Conservation (phyloP, 2,329 filamentous ascomycete species). For the Penicillium expansum region DNA sequence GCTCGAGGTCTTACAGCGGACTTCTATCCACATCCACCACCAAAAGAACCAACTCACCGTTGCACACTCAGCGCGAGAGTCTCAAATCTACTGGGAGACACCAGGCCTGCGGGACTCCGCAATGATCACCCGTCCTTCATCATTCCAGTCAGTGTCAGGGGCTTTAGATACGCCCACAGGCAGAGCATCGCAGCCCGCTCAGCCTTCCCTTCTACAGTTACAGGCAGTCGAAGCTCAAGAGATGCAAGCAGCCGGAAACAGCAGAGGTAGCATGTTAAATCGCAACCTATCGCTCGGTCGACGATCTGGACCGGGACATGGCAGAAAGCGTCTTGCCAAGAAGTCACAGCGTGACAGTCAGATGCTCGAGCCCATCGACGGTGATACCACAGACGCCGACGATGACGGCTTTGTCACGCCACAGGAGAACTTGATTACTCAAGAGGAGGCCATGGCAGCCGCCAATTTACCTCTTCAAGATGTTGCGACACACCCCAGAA, state of each 20-base stretch:
- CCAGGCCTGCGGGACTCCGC: slow-evolving; percentile 6
- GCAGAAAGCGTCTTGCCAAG: slow-evolving; percentile 14
- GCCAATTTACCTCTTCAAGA: slow-evolving; percentile 5
- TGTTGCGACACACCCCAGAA: background rate
- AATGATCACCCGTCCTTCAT: slow-evolving; percentile 1
- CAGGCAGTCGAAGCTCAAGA: slow-evolving; percentile 6
- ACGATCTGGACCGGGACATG: slow-evolving; percentile 16
- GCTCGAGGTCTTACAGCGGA: slow-evolving; percentile 61
- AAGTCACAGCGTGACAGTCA: slow-evolving; percentile 10
- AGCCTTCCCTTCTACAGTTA: slow-evolving; percentile 11
- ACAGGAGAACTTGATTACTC: background rate
- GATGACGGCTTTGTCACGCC: slow-evolving; percentile 28
- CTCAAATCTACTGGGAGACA: slow-evolving; percentile 19
- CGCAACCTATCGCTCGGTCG: slow-evolving; percentile 17
- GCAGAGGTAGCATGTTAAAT: slow-evolving; percentile 3
- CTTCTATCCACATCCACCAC: slow-evolving; percentile 57
- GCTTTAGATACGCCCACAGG: slow-evolving; percentile 1
- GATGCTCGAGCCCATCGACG: slow-evolving; percentile 13
- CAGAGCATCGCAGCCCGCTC: background rate
- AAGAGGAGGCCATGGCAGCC: slow-evolving; percentile 3
- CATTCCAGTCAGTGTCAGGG: background rate
- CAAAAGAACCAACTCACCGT: slow-evolving; percentile 34
- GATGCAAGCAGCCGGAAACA: slow-evolving; percentile 3
- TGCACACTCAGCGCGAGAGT: slow-evolving; percentile 34
- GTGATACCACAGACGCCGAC: slow-evolving; percentile 22